Evolutionary conservation across 192 early-diverging fungal genomes (phyloP).

Genomic region (Cetraspora pellucida): DNA sequence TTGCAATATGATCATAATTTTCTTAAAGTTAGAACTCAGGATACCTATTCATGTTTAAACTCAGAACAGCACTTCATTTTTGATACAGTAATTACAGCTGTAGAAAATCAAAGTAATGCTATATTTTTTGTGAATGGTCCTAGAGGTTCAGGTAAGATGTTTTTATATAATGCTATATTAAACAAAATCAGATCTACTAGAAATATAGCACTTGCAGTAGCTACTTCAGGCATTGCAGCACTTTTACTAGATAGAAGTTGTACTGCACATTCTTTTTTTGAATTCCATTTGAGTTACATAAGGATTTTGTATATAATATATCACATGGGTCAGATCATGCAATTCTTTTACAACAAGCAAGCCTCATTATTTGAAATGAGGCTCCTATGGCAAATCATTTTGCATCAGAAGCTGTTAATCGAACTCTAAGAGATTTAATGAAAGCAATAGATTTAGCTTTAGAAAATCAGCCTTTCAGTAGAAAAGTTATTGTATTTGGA

Average conservation of each 20-base stretch:
- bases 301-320: slow-evolving; percentile 33
- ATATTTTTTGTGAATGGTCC: slow-evolving; percentile 43
- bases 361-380: slow-evolving; percentile 46
- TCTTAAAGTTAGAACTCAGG: background rate
- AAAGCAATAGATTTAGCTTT: slow-evolving; percentile 12
- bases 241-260: slow-evolving; percentile 34
- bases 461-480: slow-evolving; percentile 26
- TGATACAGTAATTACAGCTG: slow-evolving; percentile 29
- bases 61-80: background rate
- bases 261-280: slow-evolving; percentile 44
- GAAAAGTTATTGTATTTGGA: slow-evolving; percentile 35
- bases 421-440: slow-evolving; percentile 26
- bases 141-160: no score
- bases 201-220: slow-evolving; percentile 38
- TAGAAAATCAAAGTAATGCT: background rate
- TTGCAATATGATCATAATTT: background rate
- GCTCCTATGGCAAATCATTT: slow-evolving; percentile 38
- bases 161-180: no score
- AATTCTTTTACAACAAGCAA: slow-evolving; percentile 19
- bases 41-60: background rate
- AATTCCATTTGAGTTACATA: slow-evolving; percentile 34
- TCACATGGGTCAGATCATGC: slow-evolving; percentile 12
- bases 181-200: slow-evolving; percentile 13
- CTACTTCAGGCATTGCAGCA: slow-evolving; percentile 37
- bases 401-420: slow-evolving; percentile 26